phyloP scores from a whole-genome alignment of 202 grass and related monocot genomes.

The Schoenoplectus triqueter region DNA sequence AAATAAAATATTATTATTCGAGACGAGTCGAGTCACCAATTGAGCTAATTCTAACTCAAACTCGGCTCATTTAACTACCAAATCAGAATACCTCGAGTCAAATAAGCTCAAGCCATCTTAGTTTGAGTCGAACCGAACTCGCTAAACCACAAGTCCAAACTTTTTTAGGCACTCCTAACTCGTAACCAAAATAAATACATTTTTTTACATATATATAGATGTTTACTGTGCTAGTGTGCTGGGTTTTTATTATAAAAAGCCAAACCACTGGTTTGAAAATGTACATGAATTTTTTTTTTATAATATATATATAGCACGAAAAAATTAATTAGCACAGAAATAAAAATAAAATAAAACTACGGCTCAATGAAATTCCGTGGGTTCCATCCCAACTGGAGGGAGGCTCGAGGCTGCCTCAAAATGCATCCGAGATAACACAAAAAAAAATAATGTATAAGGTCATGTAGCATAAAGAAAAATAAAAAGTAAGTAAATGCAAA shows the following conservation, averaged over 20 bases:
- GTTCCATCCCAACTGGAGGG: not conserved
- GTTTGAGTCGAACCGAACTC: too few species aligned
- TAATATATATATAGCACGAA: not conserved
- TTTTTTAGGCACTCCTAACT: too few species aligned
- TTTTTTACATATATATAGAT: not conserved
- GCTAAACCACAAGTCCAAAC: too few species aligned
- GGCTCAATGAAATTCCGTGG: not conserved
- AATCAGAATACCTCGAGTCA: too few species aligned
- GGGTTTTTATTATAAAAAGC: not conserved
- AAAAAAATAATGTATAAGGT: not conserved
- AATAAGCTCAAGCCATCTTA: too few species aligned
- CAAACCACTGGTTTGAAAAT: not conserved
- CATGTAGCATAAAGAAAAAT: not conserved
- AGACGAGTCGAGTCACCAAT: too few species aligned
- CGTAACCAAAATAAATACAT: too few species aligned
- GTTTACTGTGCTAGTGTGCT: too few species aligned
- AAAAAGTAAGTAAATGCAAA: not conserved
- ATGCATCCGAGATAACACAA: not conserved
- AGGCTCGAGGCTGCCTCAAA: conserved; percentile 19
- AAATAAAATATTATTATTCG: too few species aligned
- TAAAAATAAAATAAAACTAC: not conserved
- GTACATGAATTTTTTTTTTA: too few species aligned
- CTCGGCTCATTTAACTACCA: too few species aligned
- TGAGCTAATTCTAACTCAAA: too few species aligned
- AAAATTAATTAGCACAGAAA: not conserved